Conservation (phyloP, 345 rosid species). For the Brassica napus region DNA sequence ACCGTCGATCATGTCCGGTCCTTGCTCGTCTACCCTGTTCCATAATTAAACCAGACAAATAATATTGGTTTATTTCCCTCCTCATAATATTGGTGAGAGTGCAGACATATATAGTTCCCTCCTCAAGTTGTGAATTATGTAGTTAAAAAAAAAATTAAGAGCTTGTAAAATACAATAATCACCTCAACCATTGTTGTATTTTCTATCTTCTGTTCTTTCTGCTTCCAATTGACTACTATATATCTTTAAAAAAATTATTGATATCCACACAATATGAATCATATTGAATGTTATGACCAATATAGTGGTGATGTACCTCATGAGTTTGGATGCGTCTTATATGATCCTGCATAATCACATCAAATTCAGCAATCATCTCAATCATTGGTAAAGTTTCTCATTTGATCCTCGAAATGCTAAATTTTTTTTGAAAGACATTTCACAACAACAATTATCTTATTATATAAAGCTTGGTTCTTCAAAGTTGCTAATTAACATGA, state of each 20-base stretch:
- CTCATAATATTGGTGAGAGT: neutral
- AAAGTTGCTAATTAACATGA: too few species aligned
- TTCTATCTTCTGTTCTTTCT: neutral
- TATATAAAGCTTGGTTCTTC: too few species aligned
- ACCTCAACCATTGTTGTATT: neutral
- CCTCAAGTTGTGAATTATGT: neutral
- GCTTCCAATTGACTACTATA: neutral
- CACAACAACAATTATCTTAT: too few species aligned
- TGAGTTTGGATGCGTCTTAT: too few species aligned
- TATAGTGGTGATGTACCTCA: too few species aligned
- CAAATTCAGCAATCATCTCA: too few species aligned
- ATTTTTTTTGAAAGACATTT: too few species aligned
- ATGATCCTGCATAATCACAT: too few species aligned
- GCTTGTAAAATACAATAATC: neutral
- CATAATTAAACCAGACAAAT: neutral
- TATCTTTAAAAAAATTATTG: too few species aligned
- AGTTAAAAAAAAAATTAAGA: neutral
- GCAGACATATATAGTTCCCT: neutral
- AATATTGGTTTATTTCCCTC: neutral
- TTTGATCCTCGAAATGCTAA: too few species aligned
- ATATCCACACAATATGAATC: neutral
- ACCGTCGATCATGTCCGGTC: conserved; percentile 27
- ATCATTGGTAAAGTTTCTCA: too few species aligned
- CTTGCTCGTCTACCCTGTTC: conserved; percentile 24
- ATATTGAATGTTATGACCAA: too few species aligned